A percentile compares a stretch with the other conserved stretches of the same genome.
phyloP scores from a whole-genome alignment of 2,329 filamentous ascomycete species.

The Neopestalotiopsis rosae region DNA sequence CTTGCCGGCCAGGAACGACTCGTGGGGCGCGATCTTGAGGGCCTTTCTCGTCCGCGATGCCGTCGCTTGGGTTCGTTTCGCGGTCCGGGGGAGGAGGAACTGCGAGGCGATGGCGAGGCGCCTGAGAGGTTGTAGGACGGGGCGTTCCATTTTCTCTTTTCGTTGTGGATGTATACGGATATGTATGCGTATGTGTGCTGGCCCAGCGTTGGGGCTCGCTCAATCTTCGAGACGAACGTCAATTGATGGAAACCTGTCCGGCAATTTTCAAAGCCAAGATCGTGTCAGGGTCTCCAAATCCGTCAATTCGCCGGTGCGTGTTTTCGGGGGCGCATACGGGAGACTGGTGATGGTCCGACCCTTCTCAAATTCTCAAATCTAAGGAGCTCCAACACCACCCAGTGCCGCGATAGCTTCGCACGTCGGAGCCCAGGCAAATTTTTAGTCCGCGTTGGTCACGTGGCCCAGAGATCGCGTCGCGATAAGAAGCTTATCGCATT shows the following conservation, averaged over 20 bases:
- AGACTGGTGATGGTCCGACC: not conserved
- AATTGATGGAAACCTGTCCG: not conserved
- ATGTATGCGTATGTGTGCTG: no score
- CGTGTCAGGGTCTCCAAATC: not conserved
- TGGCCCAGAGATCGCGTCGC: not conserved
- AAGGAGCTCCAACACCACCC: not conserved
- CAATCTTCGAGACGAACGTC: not conserved
- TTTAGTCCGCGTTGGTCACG: conserved; percentile 12
- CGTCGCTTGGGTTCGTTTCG: conserved; percentile 55
- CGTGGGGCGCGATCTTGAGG: conserved; percentile 65
- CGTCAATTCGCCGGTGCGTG: not conserved
- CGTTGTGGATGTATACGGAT: not conserved
- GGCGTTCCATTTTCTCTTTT: conserved; percentile 16
- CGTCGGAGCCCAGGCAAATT: not conserved
- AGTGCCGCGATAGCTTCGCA: conserved; percentile 6
- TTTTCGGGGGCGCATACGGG: not conserved
- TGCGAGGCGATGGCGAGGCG: not conserved
- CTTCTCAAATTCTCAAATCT: not conserved
- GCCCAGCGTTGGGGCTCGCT: no score
- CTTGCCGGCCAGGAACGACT: conserved; percentile 54
- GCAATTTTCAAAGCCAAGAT: not conserved
- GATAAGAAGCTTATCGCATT: not conserved
- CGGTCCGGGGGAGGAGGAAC: conserved; percentile 28
- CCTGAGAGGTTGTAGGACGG: conserved; percentile 18
- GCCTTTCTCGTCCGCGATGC: conserved; percentile 59